Base-by-base conservation (phyloP, 2,329 filamentous ascomycete species). In the Ophiostoma sp. region DNA sequence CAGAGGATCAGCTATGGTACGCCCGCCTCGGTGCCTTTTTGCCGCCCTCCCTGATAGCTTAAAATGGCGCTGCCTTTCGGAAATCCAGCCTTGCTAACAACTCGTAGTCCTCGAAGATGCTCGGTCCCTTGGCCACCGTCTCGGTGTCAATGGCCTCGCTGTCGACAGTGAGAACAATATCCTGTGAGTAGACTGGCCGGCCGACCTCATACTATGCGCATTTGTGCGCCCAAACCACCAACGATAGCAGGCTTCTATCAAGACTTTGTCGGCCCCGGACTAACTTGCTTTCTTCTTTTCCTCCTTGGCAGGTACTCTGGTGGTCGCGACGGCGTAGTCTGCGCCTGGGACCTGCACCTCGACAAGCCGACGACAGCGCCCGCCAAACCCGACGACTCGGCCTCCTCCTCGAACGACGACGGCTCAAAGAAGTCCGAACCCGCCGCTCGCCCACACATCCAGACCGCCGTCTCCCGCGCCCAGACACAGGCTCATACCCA, bases 111-210 rank as follows among this genome's bases (percentile, higher is more conserved):
- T 90, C 79, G 87, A 89, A 80, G 86, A 87, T 75, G 86, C 87
- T 76, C 87, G 87, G 68, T 85, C 83, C 61, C 94, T 93, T 77
- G 95, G 95, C 73, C 96, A 99, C 85, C 88, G 95, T 78, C 90
- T 98, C 73, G 96, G 96, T 76, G 94, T 99, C 78, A 98, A 98
- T 86, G 95, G 95, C 76, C 89, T 99, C 75, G 94, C 94, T 70
- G 91, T 98, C 76, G 96, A 98, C 83, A 86, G 87, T 75, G 87
- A 91, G 77, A 93, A 92, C 82, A 93, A 92, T 72, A 94, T 97
- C 75, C 87, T 99, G 94, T 98, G 86, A 86, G 92, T 80, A 75
- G 69, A 75, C 1, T 4, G 2, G 15, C 31, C 9, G 31, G 6
- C n/a, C 15, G 22, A 22, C 31, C 68, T 45, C 9, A 17, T 45